A percentile compares a stretch with the other conserved stretches of the same genome.
phyloP scores from a whole-genome alignment of 1,284 basidiomycete genomes.

The Malassezia furfur region DNA sequence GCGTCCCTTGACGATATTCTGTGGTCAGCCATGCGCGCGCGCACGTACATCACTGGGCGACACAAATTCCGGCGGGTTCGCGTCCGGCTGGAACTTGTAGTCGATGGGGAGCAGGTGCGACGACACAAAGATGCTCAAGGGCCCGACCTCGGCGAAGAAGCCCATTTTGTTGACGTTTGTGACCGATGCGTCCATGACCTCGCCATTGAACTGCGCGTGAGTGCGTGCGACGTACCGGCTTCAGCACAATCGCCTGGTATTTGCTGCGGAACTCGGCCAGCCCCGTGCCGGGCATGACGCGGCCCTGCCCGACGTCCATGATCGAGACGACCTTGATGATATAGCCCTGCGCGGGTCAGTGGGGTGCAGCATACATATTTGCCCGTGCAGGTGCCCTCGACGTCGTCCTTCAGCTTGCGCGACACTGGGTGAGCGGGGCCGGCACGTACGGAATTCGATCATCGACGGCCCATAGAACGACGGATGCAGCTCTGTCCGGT shows the following conservation, averaged over 20 bases:
- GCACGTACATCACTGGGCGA: slow-evolving; percentile 25
- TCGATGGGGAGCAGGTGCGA: slow-evolving; percentile 67
- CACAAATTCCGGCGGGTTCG: slow-evolving; percentile 45
- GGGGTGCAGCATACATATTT: slow-evolving; percentile 58
- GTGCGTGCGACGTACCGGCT: slow-evolving; percentile 23
- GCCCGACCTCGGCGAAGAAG: slow-evolving; percentile 92
- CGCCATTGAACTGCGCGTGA: slow-evolving; percentile 79
- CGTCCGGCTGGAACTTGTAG: slow-evolving; percentile 50
- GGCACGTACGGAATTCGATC: slow-evolving; percentile 60
- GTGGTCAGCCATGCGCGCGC: not conserved
- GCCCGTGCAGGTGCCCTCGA: slow-evolving; percentile 93
- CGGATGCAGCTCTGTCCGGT: slow-evolving; percentile 89
- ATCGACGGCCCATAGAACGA: slow-evolving; percentile 96
- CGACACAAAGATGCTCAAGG: slow-evolving; percentile 57
- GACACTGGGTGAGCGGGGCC: slow-evolving; percentile 52
- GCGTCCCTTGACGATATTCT: slow-evolving; percentile 66
- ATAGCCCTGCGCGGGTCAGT: slow-evolving; percentile 52
- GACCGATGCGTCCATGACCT: slow-evolving; percentile 93
- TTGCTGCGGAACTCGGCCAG: slow-evolving; percentile 69
- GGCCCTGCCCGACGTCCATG: slow-evolving; percentile 48
- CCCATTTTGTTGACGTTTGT: slow-evolving; percentile 98
- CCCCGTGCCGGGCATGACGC: slow-evolving; percentile 81
- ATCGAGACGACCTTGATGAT: slow-evolving; percentile 84
- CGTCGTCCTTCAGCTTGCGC: slow-evolving; percentile 85
- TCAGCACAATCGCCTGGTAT: slow-evolving; percentile 45